Conservation (phyloP, 345 rosid genomes). For the Gossypium australe region DNA sequence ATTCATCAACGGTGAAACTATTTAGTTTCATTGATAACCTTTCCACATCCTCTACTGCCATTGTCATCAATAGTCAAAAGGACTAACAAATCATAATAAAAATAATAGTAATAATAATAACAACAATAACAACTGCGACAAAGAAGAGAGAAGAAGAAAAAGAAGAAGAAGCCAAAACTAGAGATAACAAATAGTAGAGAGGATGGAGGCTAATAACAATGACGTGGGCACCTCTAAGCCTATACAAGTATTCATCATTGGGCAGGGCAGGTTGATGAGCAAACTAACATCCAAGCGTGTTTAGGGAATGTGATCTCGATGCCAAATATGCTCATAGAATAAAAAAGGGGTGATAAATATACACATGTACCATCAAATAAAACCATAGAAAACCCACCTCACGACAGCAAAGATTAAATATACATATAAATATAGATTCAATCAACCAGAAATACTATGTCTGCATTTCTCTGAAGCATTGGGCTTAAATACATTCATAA, state of each 20-base stretch:
- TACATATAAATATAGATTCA: background rate
- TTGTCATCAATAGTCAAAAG: background rate
- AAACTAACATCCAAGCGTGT: background rate
- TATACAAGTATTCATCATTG: background rate
- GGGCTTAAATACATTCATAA: too few species aligned
- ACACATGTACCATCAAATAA: background rate
- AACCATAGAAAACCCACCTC: background rate
- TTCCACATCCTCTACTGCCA: background rate
- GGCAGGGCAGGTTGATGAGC: background rate
- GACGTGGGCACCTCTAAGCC: background rate
- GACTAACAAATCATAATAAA: background rate
- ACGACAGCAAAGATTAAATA: background rate
- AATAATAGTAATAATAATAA: background rate
- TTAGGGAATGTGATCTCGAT: background rate
- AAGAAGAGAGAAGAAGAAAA: background rate
- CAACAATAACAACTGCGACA: background rate
- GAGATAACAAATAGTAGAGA: background rate
- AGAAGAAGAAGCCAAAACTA: background rate
- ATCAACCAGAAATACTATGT: background rate
- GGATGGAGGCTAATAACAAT: background rate
- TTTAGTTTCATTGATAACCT: background rate
- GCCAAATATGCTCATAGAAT: too few species aligned
- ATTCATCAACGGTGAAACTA: background rate
- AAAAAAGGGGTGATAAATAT: too few species aligned
- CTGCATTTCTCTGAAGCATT: background rate